phyloP scores from a whole-genome alignment of 345 rosid genomes.

The Heritiera littoralis region DNA sequence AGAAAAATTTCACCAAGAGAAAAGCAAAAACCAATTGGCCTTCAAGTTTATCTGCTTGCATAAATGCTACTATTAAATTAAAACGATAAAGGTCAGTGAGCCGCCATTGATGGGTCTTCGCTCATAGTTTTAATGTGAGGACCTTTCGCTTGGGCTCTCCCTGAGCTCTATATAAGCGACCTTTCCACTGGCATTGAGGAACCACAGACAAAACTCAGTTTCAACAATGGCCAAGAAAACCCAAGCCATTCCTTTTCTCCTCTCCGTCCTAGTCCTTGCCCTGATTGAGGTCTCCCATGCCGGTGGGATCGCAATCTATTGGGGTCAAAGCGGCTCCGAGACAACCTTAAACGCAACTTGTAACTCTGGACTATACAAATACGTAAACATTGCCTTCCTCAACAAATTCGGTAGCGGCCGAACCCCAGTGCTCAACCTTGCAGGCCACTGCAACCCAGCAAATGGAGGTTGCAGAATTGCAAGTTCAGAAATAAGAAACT shows the following conservation, averaged over 20 bases:
- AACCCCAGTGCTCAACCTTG: slow-evolving; percentile 49
- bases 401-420: slow-evolving; percentile 52
- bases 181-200: background rate
- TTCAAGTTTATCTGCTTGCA: no score
- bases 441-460: slow-evolving; percentile 60
- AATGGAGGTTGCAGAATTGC: slow-evolving; percentile 35
- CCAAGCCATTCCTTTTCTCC: slow-evolving; percentile 16
- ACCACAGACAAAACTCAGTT: background rate
- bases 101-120: slow-evolving; percentile 14
- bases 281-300: slow-evolving; percentile 18
- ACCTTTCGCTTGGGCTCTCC: background rate
- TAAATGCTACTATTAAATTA: background rate
- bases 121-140: slow-evolving; percentile 5
- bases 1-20: no score
- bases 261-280: slow-evolving; percentile 8
- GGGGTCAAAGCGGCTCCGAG: slow-evolving; percentile 68
- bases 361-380: slow-evolving; percentile 43
- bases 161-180: background rate
- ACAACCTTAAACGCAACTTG: slow-evolving; percentile 49
- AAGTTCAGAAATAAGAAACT: slow-evolving; percentile 39
- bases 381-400: slow-evolving; percentile 60
- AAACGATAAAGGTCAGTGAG: background rate
- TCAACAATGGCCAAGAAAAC: slow-evolving; percentile 25
- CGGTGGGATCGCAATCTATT: slow-evolving; percentile 41
- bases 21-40: no score